These are phyloP conservation scores for Acmispon strigosus DNA, from an alignment of 306 rosid genomes.

Conservation along the genomic window DNA sequence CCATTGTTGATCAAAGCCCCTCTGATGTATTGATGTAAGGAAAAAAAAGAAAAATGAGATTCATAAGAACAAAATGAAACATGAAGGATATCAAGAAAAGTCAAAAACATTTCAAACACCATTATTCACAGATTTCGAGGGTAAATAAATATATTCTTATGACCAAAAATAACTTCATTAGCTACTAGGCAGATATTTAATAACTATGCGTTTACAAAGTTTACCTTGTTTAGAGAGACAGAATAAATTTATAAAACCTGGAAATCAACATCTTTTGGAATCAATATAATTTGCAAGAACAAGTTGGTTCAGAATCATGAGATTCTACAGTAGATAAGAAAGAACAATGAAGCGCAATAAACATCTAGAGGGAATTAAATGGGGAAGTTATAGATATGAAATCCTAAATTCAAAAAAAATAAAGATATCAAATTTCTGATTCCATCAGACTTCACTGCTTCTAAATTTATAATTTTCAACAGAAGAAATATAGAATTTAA, in stretches of 20 bases:
- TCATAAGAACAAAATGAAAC: conserved; percentile 7
- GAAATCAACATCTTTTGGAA: neutral
- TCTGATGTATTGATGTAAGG: conserved; percentile 40
- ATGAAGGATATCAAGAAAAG: conserved; percentile 13
- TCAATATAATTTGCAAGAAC: conserved; percentile 8
- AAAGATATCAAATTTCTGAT: neutral
- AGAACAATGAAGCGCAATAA: neutral
- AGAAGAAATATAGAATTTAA: neutral
- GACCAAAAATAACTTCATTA: neutral
- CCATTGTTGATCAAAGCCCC: conserved; percentile 97
- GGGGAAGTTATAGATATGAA: neutral
- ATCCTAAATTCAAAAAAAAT: neutral
- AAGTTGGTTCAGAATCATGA: neutral
- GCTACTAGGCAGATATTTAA: neutral
- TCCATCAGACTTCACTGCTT: neutral
- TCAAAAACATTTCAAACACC: neutral
- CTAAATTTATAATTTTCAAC: neutral
- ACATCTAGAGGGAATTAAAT: neutral
- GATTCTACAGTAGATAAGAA: neutral
- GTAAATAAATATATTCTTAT: neutral
- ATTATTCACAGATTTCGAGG: neutral
- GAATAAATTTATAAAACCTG: neutral
- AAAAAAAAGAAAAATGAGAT: conserved; percentile 14
- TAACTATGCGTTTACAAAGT: neutral
- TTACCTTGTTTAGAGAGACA: neutral